These are phyloP conservation scores for Rhexocercosporidium sp. DNA, from an alignment of 2,329 filamentous ascomycete species.

Conservation along the genomic window DNA sequence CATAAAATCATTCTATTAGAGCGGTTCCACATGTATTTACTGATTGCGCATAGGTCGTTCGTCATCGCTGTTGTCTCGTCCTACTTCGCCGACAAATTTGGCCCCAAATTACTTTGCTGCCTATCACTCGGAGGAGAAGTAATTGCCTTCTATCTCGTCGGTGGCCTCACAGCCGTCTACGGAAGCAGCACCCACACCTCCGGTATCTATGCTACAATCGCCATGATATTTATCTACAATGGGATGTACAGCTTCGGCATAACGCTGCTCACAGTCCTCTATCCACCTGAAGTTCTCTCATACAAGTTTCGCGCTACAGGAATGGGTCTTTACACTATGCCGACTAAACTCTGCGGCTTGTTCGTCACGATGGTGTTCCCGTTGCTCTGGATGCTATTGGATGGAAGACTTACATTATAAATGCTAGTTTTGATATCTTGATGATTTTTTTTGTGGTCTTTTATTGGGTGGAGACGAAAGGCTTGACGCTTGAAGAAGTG, in stretches of 20 bases:
- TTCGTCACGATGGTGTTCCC: slow-evolving; percentile 49
- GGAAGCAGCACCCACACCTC: slow-evolving; percentile 14
- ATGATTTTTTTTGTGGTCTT: slow-evolving; percentile 50
- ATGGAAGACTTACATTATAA: slow-evolving; percentile 31
- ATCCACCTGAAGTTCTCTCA: slow-evolving; percentile 52
- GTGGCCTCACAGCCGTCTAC: slow-evolving; percentile 54
- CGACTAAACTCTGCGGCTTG: slow-evolving; percentile 40
- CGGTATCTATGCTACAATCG: slow-evolving; percentile 50
- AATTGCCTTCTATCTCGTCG: slow-evolving; percentile 55
- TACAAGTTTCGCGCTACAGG: slow-evolving; percentile 54
- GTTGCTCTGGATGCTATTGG: slow-evolving; percentile 44
- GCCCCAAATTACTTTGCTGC: slow-evolving; percentile 44
- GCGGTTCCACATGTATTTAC: too few species aligned
- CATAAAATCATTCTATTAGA: too few species aligned
- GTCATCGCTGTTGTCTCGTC: slow-evolving; percentile 49
- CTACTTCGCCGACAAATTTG: slow-evolving; percentile 48
- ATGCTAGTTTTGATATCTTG: slow-evolving; percentile 39
- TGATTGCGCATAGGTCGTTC: slow-evolving; percentile 43
- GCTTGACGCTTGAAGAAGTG: slow-evolving; percentile 46
- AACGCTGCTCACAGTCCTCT: slow-evolving; percentile 54
- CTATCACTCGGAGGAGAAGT: slow-evolving; percentile 47
- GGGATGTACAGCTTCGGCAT: slow-evolving; percentile 54
- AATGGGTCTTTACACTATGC: slow-evolving; percentile 45
- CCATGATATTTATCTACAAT: slow-evolving; percentile 56
- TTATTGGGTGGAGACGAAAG: slow-evolving; percentile 47